These are phyloP conservation scores for Cladobotryum mycophilum DNA, from an alignment of 2,329 filamentous ascomycete genomes.

Conservation along the genomic window DNA sequence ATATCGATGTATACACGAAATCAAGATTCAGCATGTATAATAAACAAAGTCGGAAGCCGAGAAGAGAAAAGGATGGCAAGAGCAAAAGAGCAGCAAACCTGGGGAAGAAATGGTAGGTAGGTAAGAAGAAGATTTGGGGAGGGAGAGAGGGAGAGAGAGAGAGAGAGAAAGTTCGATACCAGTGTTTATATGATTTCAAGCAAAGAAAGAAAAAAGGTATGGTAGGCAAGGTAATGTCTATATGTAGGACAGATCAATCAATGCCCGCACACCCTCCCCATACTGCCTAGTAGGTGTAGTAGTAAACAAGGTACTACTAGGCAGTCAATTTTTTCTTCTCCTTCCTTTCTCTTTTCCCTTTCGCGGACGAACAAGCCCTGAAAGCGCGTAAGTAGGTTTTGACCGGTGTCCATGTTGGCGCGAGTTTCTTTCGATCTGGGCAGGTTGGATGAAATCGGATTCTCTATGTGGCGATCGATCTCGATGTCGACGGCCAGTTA, in stretches of 20 bases:
- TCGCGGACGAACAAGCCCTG: background rate
- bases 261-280: background rate
- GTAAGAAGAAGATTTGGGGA: too few species aligned
- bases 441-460: conserved; percentile 14
- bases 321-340: background rate
- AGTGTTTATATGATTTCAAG: too few species aligned
- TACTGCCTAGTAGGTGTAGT: background rate
- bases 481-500: conserved; percentile 22
- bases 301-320: too few species aligned
- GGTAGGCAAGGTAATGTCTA: background rate
- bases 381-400: background rate
- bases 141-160: too few species aligned
- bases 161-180: too few species aligned
- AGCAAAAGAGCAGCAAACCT: too few species aligned
- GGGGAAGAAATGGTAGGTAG: too few species aligned
- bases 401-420: background rate
- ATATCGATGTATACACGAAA: too few species aligned
- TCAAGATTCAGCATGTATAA: too few species aligned
- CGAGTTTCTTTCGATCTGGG: conserved; percentile 9
- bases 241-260: background rate
- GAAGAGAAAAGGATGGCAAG: too few species aligned
- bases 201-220: background rate
- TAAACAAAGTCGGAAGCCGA: too few species aligned
- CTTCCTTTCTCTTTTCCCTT: conserved; percentile 4
- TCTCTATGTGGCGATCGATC: conserved; percentile 25